phyloP scores from a whole-genome alignment of 2,329 filamentous ascomycete genomes.

The Ophiostoma angusticollis region DNA sequence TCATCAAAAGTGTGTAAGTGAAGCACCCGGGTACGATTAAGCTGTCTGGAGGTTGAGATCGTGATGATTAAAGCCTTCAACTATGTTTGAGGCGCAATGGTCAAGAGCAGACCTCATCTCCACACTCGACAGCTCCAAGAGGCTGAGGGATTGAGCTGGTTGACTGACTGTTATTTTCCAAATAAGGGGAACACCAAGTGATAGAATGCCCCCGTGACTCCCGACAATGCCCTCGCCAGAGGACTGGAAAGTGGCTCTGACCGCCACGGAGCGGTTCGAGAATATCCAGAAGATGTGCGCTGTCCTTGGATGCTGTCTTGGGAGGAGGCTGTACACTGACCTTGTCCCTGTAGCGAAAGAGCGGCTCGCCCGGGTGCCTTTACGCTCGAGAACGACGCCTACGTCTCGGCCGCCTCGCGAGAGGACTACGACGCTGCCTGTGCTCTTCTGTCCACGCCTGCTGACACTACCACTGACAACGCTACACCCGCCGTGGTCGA shows the following conservation, averaged over 20 bases:
- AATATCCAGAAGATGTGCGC: slow-evolving; percentile 5
- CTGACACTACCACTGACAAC: no score
- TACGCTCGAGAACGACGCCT: slow-evolving; percentile 51
- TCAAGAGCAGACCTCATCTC: no score
- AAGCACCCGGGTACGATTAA: no score
- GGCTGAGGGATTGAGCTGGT: no score
- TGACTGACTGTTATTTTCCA: no score
- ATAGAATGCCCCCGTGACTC: no score
- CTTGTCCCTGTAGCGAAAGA: slow-evolving; percentile 11
- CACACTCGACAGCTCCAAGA: no score
- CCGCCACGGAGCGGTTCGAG: not conserved
- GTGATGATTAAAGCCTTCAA: no score
- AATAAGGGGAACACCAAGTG: no score
- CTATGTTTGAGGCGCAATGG: no score
- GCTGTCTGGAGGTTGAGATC: no score
- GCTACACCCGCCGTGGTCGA: not conserved
- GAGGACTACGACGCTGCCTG: slow-evolving; percentile 43
- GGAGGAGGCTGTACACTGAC: not conserved
- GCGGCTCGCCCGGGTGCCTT: slow-evolving; percentile 36
- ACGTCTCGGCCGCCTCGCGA: slow-evolving; percentile 40
- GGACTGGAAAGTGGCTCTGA: not conserved
- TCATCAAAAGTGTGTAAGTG: no score
- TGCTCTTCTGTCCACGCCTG: slow-evolving; percentile 6
- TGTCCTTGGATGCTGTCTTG: not conserved
- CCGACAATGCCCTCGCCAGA: not conserved